Conservation (phyloP, 2,329 filamentous ascomycete genomes). For the Metarhizium sp. region DNA sequence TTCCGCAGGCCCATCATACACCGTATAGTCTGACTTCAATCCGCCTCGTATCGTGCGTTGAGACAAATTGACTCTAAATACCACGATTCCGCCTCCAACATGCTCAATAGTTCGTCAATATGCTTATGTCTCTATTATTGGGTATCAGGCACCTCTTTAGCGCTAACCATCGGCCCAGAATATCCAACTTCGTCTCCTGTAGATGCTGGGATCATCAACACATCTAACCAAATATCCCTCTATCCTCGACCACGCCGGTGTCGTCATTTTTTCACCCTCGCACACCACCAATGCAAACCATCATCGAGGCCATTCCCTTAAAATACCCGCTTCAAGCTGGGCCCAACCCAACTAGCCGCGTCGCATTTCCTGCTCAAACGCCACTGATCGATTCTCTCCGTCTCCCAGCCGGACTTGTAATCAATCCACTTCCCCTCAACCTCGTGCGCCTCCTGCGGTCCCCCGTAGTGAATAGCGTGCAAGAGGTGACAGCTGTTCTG, state of each 20-base stretch:
- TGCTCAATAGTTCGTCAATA: no score
- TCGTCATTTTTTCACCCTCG: not conserved
- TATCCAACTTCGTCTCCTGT: not conserved
- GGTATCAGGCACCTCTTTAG: no score
- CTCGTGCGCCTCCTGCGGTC: conserved; percentile 11
- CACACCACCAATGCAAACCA: not conserved
- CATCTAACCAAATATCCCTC: no score
- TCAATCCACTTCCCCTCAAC: conserved; percentile 14
- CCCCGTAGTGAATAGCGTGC: conserved; percentile 17
- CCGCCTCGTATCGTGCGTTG: not conserved
- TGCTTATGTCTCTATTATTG: no score
- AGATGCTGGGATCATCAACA: no score
- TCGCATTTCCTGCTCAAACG: conserved; percentile 15
- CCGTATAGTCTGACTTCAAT: not conserved
- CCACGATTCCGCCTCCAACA: no score
- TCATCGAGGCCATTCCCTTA: not conserved
- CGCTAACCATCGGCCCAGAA: no score
- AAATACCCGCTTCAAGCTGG: conserved; percentile 10
- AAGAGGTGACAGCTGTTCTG: conserved; percentile 18
- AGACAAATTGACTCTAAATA: no score
- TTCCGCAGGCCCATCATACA: no score
- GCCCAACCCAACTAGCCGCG: conserved; percentile 21
- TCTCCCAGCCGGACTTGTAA: conserved; percentile 20
- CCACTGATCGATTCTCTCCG: conserved; percentile 18
- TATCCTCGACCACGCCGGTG: no score